Base-by-base conservation (phyloP, 495 filamentous ascomycete genomes). In the Penicillium cosmopolitanum region DNA sequence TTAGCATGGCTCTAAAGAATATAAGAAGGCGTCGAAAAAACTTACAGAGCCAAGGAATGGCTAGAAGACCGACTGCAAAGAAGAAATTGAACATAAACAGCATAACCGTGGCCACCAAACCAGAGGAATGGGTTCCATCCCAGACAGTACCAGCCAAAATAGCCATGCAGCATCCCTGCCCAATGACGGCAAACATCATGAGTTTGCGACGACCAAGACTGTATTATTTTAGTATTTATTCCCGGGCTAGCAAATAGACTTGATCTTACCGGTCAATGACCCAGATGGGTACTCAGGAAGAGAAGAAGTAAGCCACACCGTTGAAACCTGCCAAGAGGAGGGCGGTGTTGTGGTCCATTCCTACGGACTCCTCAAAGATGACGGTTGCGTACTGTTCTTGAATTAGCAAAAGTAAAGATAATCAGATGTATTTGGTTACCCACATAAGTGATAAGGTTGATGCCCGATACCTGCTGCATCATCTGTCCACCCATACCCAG, bases 81-180 rank as follows among this genome's bases (percentile, higher is more conserved):
- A 73, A 75, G 44, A 72, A 72, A 50, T 75, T 75, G 63, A 75
- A 75, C 21, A 73, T 19, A 54, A 75, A 75, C 15, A 75, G 60
- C 68, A 75, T 72, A 21, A 75, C 60, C 0, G 70, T 69, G 1
- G 70, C 68, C 33, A 73, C 70, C 7, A 73, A 46, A 34, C 70
- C 73, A 16, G 73, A 62, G 7, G 68, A 51, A 57, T 67, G 63
- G 18, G 67, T 56, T 28, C 70, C 69, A 46, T 72, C 55, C 50
- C 51, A 68, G 10, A 73, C 64, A 12, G 73, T 75, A 5, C 70
- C 71, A 23, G 70, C 69, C 18, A 75, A 54, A 13, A 73, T 65
- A 34, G 64, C 73, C 73, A 75, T 75, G 60, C 82, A 85, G 58
- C 77, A 70, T 33, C 73, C 70, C 63, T 85, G 82, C n/a, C 82